These are phyloP conservation scores for Fusarium burgessii DNA, from an alignment of 2,329 filamentous ascomycete genomes.

Conservation along the genomic window DNA sequence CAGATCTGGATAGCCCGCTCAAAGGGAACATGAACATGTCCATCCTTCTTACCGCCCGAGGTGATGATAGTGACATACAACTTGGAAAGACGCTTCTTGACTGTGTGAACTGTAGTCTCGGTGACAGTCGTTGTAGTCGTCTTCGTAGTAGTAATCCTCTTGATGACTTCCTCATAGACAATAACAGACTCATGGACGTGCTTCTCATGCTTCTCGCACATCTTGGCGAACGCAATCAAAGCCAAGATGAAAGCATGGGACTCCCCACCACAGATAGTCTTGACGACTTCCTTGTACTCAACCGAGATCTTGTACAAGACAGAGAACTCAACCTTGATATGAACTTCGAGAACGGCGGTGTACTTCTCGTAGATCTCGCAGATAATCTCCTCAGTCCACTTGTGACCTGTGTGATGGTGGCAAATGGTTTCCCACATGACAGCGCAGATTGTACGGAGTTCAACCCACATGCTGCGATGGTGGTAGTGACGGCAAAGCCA, in stretches of 20 bases:
- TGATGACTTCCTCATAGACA: conserved; percentile 61
- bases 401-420: conserved; percentile 52
- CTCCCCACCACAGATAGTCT: conserved; percentile 51
- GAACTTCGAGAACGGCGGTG: conserved; percentile 59
- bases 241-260: conserved; percentile 48
- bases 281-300: conserved; percentile 61
- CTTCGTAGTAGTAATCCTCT: conserved; percentile 51
- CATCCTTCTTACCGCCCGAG: conserved; percentile 50
- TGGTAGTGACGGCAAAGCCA: conserved; percentile 60
- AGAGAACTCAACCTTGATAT: conserved; percentile 57
- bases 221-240: conserved; percentile 55
- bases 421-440: conserved; percentile 57
- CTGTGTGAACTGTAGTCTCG: conserved; percentile 48
- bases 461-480: conserved; percentile 57
- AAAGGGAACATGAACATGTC: conserved; percentile 50
- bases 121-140: conserved; percentile 46
- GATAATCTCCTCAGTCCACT: conserved; percentile 57
- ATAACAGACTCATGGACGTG: conserved; percentile 59
- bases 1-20: conserved; percentile 52
- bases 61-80: conserved; percentile 57
- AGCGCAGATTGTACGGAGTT: conserved; percentile 59
- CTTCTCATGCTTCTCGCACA: conserved; percentile 59
- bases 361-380: conserved; percentile 59
- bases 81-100: conserved; percentile 63
- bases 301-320: conserved; percentile 58